Evolutionary conservation across 176 grass and related monocot species (phyloP).

Genomic region (Dendrocalamus sinicus): DNA sequence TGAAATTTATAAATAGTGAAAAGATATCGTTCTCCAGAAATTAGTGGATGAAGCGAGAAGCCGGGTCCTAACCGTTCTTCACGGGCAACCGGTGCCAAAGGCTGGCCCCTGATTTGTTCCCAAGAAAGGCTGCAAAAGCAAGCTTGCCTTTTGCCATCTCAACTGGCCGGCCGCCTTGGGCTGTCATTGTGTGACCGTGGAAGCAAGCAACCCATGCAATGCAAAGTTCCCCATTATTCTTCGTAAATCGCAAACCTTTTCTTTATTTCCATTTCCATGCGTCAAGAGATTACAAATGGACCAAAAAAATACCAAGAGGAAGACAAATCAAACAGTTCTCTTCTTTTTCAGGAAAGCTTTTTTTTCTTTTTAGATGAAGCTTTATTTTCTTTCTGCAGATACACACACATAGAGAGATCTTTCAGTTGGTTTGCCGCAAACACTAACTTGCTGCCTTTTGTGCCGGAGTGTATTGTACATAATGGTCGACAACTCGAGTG

Average conservation of each 20-base stretch:
- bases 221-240: neutral
- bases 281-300: neutral
- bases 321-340: neutral
- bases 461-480: neutral
- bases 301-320: neutral
- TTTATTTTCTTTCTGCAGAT: no score
- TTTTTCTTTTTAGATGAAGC: no score
- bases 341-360: no score
- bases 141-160: neutral
- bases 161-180: neutral
- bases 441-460: neutral
- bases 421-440: neutral
- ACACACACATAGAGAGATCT: no score
- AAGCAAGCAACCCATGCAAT: neutral
- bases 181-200: neutral
- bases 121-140: constrained; percentile 7
- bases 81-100: constrained; percentile 16
- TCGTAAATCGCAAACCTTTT: neutral
- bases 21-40: neutral
- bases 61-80: neutral
- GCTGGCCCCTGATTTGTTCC: neutral
- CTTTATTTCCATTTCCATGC: neutral
- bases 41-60: neutral
- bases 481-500: constrained; percentile 28
- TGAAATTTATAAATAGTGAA: no score